A percentile compares a stretch with the other conserved stretches of the same genome.
Evolutionary conservation across 2,329 filamentous ascomycete species (phyloP).

Genomic region (Dichotomopilus funicola): DNA sequence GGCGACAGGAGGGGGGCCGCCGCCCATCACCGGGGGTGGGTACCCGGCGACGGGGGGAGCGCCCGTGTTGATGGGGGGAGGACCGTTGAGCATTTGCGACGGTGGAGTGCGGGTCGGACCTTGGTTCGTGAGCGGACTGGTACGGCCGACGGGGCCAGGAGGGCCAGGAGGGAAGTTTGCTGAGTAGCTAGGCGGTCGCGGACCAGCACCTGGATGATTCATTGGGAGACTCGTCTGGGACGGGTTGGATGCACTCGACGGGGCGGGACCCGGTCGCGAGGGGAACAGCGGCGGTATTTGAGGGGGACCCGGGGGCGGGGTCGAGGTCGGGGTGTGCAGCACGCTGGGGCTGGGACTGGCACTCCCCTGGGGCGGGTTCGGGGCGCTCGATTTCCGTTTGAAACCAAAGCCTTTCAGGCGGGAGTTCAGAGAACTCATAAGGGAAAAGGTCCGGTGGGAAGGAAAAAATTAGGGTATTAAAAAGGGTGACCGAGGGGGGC

Average conservation of each 20-base stretch:
- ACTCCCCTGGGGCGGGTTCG: slow-evolving; percentile 39
- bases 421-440: slow-evolving; percentile 74
- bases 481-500: slow-evolving; percentile 27
- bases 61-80: slow-evolving; percentile 61
- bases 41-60: slow-evolving; percentile 50
- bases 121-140: slow-evolving; percentile 44
- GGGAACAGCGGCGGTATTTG: slow-evolving; percentile 48
- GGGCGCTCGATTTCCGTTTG: slow-evolving; percentile 67
- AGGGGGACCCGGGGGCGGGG: slow-evolving; percentile 31
- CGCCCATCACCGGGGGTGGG: slow-evolving; percentile 47
- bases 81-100: slow-evolving; percentile 56
- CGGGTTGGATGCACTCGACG: slow-evolving; percentile 41
- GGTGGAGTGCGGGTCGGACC: slow-evolving; percentile 49
- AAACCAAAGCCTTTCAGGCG: slow-evolving; percentile 75
- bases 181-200: slow-evolving; percentile 58
- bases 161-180: slow-evolving; percentile 47
- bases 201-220: slow-evolving; percentile 55
- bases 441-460: slow-evolving; percentile 24
- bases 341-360: slow-evolving; percentile 32
- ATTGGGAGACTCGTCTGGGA: slow-evolving; percentile 50
- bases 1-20: slow-evolving; percentile 37
- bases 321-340: slow-evolving; percentile 36
- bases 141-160: slow-evolving; percentile 45
- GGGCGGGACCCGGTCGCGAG: slow-evolving; percentile 33
- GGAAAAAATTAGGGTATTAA: slow-evolving; percentile 21